Evolutionary conservation across 495 filamentous ascomycete genomes (phyloP).

Genomic region (Gamarada debralockiae): DNA sequence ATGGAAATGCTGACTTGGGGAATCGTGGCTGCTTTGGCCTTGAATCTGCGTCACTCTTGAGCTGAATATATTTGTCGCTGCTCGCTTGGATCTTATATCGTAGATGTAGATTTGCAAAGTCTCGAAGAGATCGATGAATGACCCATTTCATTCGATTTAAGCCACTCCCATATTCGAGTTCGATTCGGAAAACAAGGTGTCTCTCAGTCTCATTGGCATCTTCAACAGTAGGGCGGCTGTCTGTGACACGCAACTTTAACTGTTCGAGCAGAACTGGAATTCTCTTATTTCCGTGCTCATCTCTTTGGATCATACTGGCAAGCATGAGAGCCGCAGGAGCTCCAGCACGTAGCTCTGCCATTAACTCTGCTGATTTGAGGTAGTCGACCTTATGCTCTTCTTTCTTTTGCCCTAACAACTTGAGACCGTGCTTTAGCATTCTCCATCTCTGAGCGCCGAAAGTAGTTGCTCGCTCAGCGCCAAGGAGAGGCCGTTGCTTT

Average conservation of each 20-base stretch:
- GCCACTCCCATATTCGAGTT: conserved; percentile 94
- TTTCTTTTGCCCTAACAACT: conserved; percentile 77
- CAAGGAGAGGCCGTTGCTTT: conserved; percentile 47
- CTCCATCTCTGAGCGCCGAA: conserved; percentile 83
- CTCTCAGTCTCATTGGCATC: conserved; percentile 57
- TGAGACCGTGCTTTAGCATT: conserved; percentile 79
- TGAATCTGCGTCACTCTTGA: conserved; percentile 48
- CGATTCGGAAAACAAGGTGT: conserved; percentile 84
- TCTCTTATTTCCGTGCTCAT: conserved; percentile 91
- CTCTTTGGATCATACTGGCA: conserved; percentile 94
- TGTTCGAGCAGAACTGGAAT: conserved; percentile 95
- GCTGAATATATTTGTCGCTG: conserved; percentile 73
- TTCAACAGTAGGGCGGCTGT: conserved; percentile 51
- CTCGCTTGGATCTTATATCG: conserved; percentile 83
- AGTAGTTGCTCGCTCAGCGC: conserved; percentile 65
- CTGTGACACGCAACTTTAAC: conserved; percentile 80
- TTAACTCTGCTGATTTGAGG: conserved; percentile 91
- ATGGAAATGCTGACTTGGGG: conserved; percentile 87
- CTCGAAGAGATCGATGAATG: conserved; percentile 77
- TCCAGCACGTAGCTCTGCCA: conserved; percentile 90
- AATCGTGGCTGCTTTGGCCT: conserved; percentile 78
- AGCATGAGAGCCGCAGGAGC: conserved; percentile 88
- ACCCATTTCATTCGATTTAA: conserved; percentile 97
- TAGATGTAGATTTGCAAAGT: conserved; percentile 90
- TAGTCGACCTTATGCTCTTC: conserved; percentile 83